A percentile compares a stretch with the other conserved stretches of the same genome.
Conservation (phyloP, 179 eudicot genomes). For the Beta lomatogona region DNA sequence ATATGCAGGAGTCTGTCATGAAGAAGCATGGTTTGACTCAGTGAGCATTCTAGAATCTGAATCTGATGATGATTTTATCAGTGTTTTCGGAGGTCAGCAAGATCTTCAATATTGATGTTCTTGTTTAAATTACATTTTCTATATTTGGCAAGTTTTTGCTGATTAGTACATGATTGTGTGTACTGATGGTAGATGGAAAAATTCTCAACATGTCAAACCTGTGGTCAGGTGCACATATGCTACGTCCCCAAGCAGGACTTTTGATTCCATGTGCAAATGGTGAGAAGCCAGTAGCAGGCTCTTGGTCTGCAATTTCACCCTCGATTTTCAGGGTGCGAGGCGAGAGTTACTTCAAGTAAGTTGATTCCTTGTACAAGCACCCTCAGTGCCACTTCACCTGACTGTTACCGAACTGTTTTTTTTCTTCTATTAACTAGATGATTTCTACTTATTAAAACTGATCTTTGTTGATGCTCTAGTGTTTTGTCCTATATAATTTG, state of each 20-base stretch:
- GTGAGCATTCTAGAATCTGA: slow-evolving; percentile 71
- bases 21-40: slow-evolving; percentile 90
- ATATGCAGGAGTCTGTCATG: slow-evolving; percentile 52
- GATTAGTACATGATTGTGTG: slow-evolving; percentile 2
- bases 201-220: slow-evolving; percentile 32
- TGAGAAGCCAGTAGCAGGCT: slow-evolving; percentile 50
- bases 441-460: no score
- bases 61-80: slow-evolving; percentile 73
- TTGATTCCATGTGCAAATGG: slow-evolving; percentile 48
- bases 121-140: background rate
- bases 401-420: no score
- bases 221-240: slow-evolving; percentile 52
- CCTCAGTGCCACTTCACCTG: background rate
- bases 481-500: no score
- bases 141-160: slow-evolving; percentile 13
- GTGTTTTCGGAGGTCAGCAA: slow-evolving; percentile 65
- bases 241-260: slow-evolving; percentile 61
- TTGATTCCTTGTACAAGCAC: background rate
- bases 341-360: slow-evolving; percentile 63
- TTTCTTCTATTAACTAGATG: no score
- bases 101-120: background rate
- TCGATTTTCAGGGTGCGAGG: slow-evolving; percentile 76
- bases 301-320: slow-evolving; percentile 63
- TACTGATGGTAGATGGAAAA: slow-evolving; percentile 29
- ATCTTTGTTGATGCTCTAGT: no score